These are phyloP conservation scores for Sordaria brevicollis DNA, from an alignment of 495 filamentous ascomycete species.

Conservation along the genomic window DNA sequence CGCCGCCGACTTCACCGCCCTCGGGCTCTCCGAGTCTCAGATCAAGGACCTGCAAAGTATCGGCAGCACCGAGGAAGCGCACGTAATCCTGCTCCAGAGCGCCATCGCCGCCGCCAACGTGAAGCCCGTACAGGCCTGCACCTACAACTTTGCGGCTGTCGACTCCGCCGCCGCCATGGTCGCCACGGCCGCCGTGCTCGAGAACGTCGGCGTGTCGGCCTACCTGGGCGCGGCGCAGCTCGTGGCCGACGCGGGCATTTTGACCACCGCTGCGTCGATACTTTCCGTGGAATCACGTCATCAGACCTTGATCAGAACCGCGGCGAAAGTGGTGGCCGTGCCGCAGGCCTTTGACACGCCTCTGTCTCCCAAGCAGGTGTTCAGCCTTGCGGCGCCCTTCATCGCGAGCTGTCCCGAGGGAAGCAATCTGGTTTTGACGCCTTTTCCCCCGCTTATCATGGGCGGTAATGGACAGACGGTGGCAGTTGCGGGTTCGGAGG, in stretches of 20 bases:
- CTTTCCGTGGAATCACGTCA: constrained; percentile 52
- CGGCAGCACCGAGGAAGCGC: constrained; percentile 43
- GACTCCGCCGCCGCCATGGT: constrained; percentile 46
- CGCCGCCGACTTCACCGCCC: constrained; percentile 43
- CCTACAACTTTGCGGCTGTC: constrained; percentile 54
- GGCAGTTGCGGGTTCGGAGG: constrained; percentile 28
- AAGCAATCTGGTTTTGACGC: constrained; percentile 43
- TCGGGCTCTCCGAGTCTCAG: constrained; percentile 39
- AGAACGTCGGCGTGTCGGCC: constrained; percentile 52
- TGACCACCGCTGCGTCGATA: constrained; percentile 47
- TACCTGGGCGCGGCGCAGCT: constrained; percentile 55
- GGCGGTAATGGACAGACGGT: neutral
- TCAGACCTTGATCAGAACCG: constrained; percentile 49
- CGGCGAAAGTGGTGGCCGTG: constrained; percentile 37
- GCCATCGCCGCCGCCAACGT: constrained; percentile 44
- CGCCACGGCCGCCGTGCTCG: constrained; percentile 47
- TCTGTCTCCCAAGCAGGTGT: constrained; percentile 46
- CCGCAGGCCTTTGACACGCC: constrained; percentile 52
- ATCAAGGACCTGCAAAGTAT: constrained; percentile 41
- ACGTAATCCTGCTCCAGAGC: constrained; percentile 45
- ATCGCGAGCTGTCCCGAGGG: constrained; percentile 49
- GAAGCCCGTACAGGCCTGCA: constrained; percentile 47
- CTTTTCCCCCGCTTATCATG: constrained; percentile 48
- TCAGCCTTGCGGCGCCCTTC: constrained; percentile 55
- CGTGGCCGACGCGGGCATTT: constrained; percentile 39